Conservation (phyloP, 1,139 yeast genomes). For the Debaryomyces fabryi region DNA sequence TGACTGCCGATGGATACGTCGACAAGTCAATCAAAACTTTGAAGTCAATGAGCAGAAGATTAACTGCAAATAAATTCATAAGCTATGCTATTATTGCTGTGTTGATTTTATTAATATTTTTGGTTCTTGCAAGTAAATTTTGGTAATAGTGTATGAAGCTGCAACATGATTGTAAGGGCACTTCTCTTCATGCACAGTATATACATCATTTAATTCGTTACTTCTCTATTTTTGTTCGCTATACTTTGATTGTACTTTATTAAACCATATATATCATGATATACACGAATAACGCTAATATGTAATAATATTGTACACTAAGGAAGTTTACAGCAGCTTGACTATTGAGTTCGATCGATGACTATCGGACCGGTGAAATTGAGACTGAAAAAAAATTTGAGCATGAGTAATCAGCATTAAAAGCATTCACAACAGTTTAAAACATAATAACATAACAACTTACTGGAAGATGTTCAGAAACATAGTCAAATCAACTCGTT, state of each 20-base stretch:
- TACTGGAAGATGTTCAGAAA: conserved; percentile 9
- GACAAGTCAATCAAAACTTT: conserved; percentile 87
- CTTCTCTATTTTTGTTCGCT: not conserved
- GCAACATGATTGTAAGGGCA: not conserved
- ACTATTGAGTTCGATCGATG: not conserved
- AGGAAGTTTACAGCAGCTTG: not conserved
- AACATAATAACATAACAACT: not conserved
- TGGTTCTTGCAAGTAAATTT: conserved; percentile 87
- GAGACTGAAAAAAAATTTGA: conserved; percentile 1
- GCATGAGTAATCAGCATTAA: not conserved
- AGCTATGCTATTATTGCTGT: conserved; percentile 96
- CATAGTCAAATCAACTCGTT: conserved; percentile 5
- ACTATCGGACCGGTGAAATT: not conserved
- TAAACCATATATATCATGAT: not conserved
- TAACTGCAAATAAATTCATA: conserved; percentile 92
- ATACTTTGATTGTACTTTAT: not conserved
- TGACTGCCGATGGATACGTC: conserved; percentile 91
- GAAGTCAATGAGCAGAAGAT: conserved; percentile 88
- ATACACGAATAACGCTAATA: not conserved
- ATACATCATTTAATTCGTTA: not conserved
- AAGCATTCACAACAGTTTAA: not conserved
- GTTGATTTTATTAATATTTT: conserved; percentile 74
- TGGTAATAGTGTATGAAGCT: conserved; percentile 37
- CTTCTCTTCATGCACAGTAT: not conserved
- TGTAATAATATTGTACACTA: not conserved